Conservation (phyloP, 768 basidiomycete genomes). For the Scleroderma bovista region DNA sequence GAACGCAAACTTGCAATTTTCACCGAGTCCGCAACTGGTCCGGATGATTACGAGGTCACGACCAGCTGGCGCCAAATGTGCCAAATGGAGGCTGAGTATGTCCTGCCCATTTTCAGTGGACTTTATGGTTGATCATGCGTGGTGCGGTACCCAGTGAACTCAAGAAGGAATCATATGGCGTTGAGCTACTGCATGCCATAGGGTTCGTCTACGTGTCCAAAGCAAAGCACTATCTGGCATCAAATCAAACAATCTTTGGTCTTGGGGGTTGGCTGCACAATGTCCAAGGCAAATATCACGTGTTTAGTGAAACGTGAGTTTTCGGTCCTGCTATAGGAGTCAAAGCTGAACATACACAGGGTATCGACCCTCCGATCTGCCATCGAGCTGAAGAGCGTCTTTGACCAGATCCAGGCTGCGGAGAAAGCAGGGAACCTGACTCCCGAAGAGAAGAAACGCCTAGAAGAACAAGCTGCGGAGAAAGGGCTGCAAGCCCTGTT, state of each 20-base stretch:
- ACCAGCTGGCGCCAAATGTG: constrained; percentile 75
- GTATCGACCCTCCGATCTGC: constrained; percentile 83
- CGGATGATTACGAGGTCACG: constrained; percentile 63
- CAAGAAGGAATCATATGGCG: constrained; percentile 81
- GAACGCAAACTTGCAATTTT: constrained; percentile 82
- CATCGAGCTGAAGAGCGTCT: constrained; percentile 83
- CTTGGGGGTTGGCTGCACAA: constrained; percentile 93
- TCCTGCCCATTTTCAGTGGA: constrained; percentile 10
- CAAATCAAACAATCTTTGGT: constrained; percentile 62
- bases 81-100: constrained; percentile 76
- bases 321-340: background rate
- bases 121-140: constrained; percentile 1
- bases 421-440: constrained; percentile 77
- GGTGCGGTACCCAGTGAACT: constrained; percentile 66
- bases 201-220: constrained; percentile 83
- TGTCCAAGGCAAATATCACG: constrained; percentile 87
- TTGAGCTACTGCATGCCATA: constrained; percentile 78
- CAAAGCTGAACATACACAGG: constrained; percentile 31
- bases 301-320: constrained; percentile 85
- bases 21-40: constrained; percentile 73
- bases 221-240: constrained; percentile 77
- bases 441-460: constrained; percentile 71
- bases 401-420: constrained; percentile 88
- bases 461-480: constrained; percentile 92
- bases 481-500: constrained; percentile 88